Evolutionary conservation across 164 flowering plant species (phyloP), one percentile per base, ranked within the genome.

Genomic region (Piper longum): DNA sequence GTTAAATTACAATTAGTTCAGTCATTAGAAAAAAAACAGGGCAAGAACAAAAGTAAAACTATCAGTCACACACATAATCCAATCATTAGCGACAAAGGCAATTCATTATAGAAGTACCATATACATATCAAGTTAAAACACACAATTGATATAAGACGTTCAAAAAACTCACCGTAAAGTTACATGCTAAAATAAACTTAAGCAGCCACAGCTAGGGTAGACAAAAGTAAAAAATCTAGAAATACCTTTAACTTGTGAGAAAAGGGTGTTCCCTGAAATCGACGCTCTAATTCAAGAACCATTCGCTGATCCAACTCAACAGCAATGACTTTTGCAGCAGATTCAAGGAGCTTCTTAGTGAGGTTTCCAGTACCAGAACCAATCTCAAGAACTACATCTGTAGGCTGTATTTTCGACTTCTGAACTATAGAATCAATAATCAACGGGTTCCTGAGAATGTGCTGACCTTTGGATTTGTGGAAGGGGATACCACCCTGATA

Each of bases 331-430:
- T 52, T 68, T 69, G 88, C 88, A 13, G 89, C 88, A 36, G 82
- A 86, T 63, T 92, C 96, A 0, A 92, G 86, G 68, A 92, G 87
- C 83, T 92, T 92, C 86, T 86, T 89, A 11, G 97, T 92, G 5
- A 91, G 81, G 63, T 91, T 89, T 19, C 97, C 96, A 3, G 98
- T 89, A 75, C 97, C 95, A 41, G 97, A 96, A 75, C 97, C 96
- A 18, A 92, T 88, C 73, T 92, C 98, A 58, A 92, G 91, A 58
- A 92, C 79, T 6, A 81, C 76, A 76, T 92, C 97, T 1, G 92
- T 89, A 76, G 74, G 70, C 73, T 89, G 88, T 65, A 92, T 85
- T 1, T 96, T 95, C 1, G 96, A 73, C 72, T 92, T 89, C 67
- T 93, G 88, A 59, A 88, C 83, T 2, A 93, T 93, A 2, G 83